Evolutionary conservation across 148 eudicot species (phyloP), one percentile per base, ranked within the genome.

Genomic region (Heliamphora exappendiculata): DNA sequence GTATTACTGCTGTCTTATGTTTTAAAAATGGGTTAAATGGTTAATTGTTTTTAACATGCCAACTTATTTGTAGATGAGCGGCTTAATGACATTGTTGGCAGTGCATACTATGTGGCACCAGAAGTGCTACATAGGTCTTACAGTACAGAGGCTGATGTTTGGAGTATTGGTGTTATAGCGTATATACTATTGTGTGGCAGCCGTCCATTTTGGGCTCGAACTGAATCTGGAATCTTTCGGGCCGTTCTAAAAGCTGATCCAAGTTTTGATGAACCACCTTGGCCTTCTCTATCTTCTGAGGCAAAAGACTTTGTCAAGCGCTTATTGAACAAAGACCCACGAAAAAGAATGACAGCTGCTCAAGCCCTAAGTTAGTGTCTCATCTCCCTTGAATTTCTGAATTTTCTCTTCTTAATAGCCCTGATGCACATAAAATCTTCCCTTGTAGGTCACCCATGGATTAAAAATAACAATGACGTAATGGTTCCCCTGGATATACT

Each of bases 371-470:
- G 89, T 84, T 53, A 86, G 89, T 64, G 60, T 74, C 51, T 77
- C 68, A 20, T 17, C 22, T 8, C 53, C 42, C 22, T 73, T 7
- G 73, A 26, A 22, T n/a, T 14, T 41, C 17, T 14, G 22, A 0
- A 5, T 19, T 70, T 58, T 51, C 34, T 59, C 12, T 73, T 36
- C 41, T 41, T 50, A 1, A 16, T 44, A 11, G 42, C 66, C 29
- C 54, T 11, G 71, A n/a, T 6, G 47, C 54, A 29, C 75, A 72
- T 53, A 73, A 41, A 33, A 58, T 16, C 17, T 70, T 75, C 24
- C n/a, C 51, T 77, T 81, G 58, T 86, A 93, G 98, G 96, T 85
- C 98, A 93, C 82, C 92, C 98, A 33, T 93, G 98, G 98, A 85
- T 93, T 41, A 83, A 81, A 78, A 87, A 72, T 88, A 75, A 78